These are phyloP conservation scores for Hortiboletus campestris DNA, from an alignment of 768 basidiomycete genomes.

Conservation along the genomic window DNA sequence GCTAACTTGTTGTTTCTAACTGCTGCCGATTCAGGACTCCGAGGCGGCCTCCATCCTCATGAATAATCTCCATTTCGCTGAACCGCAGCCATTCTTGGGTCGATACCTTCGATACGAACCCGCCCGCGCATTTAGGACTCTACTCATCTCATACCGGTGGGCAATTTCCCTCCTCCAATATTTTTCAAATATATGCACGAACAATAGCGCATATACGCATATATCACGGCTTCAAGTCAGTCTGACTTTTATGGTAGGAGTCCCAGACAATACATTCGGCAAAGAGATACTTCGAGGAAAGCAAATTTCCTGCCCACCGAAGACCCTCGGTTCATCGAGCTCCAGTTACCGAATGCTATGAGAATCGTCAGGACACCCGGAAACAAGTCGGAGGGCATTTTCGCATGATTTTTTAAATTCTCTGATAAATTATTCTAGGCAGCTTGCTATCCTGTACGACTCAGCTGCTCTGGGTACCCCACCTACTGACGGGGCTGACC, in stretches of 20 bases:
- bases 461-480: conserved; percentile 43
- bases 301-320: conserved; percentile 9
- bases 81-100: conserved; percentile 67
- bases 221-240: background rate
- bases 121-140: conserved; percentile 71
- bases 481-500: conserved; percentile 10
- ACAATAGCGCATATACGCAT: conserved; percentile 23
- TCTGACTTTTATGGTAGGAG: conserved; percentile 15
- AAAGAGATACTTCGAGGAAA: conserved; percentile 15
- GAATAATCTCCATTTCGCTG: conserved; percentile 51
- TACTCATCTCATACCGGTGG: conserved; percentile 75
- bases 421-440: conserved; percentile 24
- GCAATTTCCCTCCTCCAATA: conserved; percentile 4
- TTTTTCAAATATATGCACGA: conserved; percentile 14
- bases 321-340: conserved; percentile 35
- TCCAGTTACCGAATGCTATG: conserved; percentile 60
- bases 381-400: conserved; percentile 44
- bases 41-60: conserved; percentile 58
- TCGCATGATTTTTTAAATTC: background rate
- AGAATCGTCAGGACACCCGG: conserved; percentile 52
- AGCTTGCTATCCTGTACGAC: conserved; percentile 52
- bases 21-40: conserved; percentile 44
- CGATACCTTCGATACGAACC: conserved; percentile 73
- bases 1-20: background rate
- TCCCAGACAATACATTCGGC: conserved; percentile 23